Conservation (phyloP, 1,284 basidiomycete genomes). For the Fomitopsis schrenkii region DNA sequence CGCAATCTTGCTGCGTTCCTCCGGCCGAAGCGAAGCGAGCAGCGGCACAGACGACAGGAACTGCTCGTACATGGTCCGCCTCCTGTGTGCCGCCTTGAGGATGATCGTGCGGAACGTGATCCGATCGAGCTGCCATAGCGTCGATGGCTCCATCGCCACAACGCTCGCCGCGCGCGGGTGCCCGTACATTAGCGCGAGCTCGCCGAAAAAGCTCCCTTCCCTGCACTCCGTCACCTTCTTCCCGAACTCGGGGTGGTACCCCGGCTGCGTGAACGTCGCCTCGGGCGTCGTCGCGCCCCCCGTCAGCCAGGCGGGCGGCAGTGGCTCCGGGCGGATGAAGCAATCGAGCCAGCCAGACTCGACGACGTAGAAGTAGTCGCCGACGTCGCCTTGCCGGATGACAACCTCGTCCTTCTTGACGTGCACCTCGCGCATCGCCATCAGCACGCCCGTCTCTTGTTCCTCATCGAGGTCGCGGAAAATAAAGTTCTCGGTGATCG, state of each 20-base stretch:
- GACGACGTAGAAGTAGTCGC: constrained; percentile 97
- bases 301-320: constrained; percentile 53
- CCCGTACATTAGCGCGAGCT: constrained; percentile 97
- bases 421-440: constrained; percentile 91
- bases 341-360: constrained; percentile 88
- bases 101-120: constrained; percentile 99
- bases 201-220: constrained; percentile 90
- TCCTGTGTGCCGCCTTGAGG: constrained; percentile 80
- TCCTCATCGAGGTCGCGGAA: constrained; percentile 97
- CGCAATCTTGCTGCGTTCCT: constrained; percentile 94
- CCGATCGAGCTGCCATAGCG: constrained; percentile 93
- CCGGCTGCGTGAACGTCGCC: constrained; percentile 58
- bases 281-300: constrained; percentile 32
- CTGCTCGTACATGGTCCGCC: constrained; percentile 92
- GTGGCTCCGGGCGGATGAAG: constrained; percentile 72
- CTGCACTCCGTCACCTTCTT: constrained; percentile 84
- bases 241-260: constrained; percentile 69
- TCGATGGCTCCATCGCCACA: constrained; percentile 78
- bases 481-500: constrained; percentile 88
- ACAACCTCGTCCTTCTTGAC: constrained; percentile 78
- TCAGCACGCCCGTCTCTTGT: constrained; percentile 88
- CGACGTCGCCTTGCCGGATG: constrained; percentile 95
- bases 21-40: constrained; percentile 79
- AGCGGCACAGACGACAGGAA: constrained; percentile 93
- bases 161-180: constrained; percentile 95